Conservation (phyloP, 768 basidiomycete genomes). For the Pleurotus cornucopiae region DNA sequence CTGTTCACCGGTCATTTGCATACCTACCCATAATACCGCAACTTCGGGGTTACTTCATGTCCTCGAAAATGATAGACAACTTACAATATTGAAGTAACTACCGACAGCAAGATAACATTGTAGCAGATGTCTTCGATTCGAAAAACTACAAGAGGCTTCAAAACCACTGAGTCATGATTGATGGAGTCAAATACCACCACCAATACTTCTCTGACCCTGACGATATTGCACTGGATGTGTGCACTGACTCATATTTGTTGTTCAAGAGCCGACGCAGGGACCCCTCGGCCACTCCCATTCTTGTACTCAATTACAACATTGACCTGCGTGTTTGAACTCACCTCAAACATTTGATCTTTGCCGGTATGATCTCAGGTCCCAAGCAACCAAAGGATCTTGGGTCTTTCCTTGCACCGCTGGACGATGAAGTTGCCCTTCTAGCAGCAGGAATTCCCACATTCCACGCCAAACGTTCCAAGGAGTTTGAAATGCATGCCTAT, state of each 20-base stretch:
- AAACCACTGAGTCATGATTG: conserved; percentile 19
- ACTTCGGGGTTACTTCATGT: conserved; percentile 18
- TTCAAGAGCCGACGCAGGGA: conserved; percentile 25
- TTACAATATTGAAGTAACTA: conserved; percentile 15
- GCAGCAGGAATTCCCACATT: conserved; percentile 32
- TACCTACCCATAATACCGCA: conserved; percentile 27
- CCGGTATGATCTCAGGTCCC: conserved; percentile 44
- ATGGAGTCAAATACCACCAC: conserved; percentile 17
- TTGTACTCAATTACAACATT: conserved; percentile 33
- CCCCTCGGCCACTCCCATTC: conserved; percentile 34
- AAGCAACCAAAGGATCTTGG: conserved; percentile 36
- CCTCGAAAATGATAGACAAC: conserved; percentile 1
- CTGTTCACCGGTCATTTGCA: conserved; percentile 16
- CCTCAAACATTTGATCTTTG: conserved; percentile 27
- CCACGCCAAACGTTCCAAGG: conserved; percentile 17
- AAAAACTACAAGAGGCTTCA: conserved; percentile 22
- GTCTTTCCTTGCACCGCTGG: conserved; percentile 38
- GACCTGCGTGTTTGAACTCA: conserved; percentile 28
- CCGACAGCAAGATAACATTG: conserved; percentile 10
- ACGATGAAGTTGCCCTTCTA: conserved; percentile 32
- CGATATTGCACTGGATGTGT: conserved; percentile 40
- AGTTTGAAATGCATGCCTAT: conserved; percentile 24
- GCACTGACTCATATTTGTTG: conserved; percentile 38
- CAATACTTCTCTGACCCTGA: conserved; percentile 29
- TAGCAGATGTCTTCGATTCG: conserved; percentile 33